phyloP scores from a whole-genome alignment of 306 rosid genomes.

The Trichosanthes truncata region DNA sequence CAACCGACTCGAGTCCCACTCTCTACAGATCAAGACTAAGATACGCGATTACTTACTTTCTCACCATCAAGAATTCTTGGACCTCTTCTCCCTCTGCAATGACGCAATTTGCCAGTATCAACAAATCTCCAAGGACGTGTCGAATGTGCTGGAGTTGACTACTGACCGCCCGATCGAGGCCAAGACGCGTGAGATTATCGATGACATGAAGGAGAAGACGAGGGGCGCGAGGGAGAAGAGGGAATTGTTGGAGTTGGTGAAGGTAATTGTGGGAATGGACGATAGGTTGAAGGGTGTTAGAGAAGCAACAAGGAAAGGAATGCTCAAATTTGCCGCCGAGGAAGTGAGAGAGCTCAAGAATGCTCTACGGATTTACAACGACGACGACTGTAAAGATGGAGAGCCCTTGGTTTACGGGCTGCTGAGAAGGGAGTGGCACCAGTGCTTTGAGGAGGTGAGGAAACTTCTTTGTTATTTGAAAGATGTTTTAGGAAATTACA shows the following conservation, averaged over 20 bases:
- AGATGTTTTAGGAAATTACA: neutral
- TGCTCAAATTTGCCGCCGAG: conserved; percentile 57
- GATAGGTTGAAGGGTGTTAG: conserved; percentile 42
- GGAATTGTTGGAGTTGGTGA: conserved; percentile 51
- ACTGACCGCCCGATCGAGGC: conserved; percentile 49
- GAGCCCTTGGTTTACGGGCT: conserved; percentile 77
- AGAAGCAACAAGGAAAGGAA: conserved; percentile 54
- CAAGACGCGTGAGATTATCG: conserved; percentile 39
- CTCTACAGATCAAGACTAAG: conserved; percentile 66
- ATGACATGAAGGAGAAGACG: conserved; percentile 44
- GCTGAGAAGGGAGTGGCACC: conserved; percentile 72
- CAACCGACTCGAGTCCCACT: conserved; percentile 91
- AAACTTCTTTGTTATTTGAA: neutral
- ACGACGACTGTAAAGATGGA: conserved; percentile 18
- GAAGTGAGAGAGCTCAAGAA: conserved; percentile 52
- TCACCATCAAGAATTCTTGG: conserved; percentile 59
- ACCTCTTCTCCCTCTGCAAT: conserved; percentile 61
- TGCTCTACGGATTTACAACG: conserved; percentile 32
- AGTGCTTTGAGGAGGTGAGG: conserved; percentile 77
- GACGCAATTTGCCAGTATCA: conserved; percentile 55
- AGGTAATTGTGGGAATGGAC: conserved; percentile 31
- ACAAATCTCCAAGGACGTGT: conserved; percentile 33
- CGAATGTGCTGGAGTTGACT: conserved; percentile 25
- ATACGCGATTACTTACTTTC: conserved; percentile 62
- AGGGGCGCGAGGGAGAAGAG: conserved; percentile 51